Base-by-base conservation (phyloP, 1,284 basidiomycete species). In the Porogramme epimiltina region DNA sequence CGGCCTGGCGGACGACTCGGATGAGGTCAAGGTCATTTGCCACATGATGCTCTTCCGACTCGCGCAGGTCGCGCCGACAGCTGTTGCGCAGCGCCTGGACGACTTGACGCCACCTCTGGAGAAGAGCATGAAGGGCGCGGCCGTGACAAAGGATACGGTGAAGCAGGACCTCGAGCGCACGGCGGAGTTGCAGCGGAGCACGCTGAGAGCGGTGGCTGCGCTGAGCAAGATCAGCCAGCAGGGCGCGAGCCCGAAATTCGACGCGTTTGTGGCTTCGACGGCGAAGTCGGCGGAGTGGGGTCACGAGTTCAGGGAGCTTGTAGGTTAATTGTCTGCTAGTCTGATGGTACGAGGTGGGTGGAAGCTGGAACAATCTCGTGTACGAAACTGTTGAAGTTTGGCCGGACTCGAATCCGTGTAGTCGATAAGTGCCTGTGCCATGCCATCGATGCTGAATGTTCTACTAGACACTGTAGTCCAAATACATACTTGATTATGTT, bases 151-250 rank as follows among this genome's bases (percentile, higher is more conserved):
- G 71, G 93, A 95, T 68, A 95, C 93, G 0, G 95, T 98, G 55
- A 98, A 98, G 74, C 96, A 98, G 72, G 96, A 99, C 63, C 73
- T 98, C 44, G 96, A 99, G 73, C 86, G 95, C 28, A 91, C 93
- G 2, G 89, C 89, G 22, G 95, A 98, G 71, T 77, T 97, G 62
- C 93, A 97, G 73, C 77, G 91, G 53, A 93, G 91, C 63, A 90
- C 93, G 10, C 77, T 96, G 60, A 78, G 95, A 31, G 93, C 93
- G 4, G 82, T 93, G 37, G 88, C 87, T 20, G 92, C 92, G n/a
- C 75, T 97, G 50, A 88, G 86, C 70, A 89, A 85, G 70, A 80
- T 88, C 41, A 67, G 70, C 24, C 77, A 78, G 15, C 70, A 80
- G 13, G 83, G 84, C 2, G 79, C 82, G 23, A 84, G 84, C 33